These are phyloP conservation scores for Trichosporon coremiiforme DNA, from an alignment of 1,284 basidiomycete species.

Conservation along the genomic window DNA sequence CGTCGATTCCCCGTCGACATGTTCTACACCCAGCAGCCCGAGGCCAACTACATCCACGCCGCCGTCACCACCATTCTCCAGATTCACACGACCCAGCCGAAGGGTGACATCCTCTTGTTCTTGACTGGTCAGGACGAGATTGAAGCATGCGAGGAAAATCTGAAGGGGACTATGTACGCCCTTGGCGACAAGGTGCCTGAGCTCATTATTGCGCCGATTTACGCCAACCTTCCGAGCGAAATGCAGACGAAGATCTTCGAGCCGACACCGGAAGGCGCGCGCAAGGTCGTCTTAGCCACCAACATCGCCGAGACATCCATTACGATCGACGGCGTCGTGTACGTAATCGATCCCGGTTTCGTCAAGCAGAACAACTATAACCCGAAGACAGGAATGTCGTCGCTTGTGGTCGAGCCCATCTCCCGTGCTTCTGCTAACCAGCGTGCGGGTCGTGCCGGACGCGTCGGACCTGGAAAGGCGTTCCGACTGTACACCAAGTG, in stretches of 20 bases:
- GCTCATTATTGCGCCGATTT: constrained; percentile 94
- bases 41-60: constrained; percentile 97
- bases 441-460: constrained; percentile 92
- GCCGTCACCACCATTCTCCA: constrained; percentile 99
- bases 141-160: constrained; percentile 91
- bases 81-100: constrained; percentile 97
- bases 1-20: constrained; percentile 98
- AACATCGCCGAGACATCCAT: constrained; percentile 99
- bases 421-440: constrained; percentile 97
- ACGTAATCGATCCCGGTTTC: constrained; percentile 96
- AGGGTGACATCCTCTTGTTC: constrained; percentile 98
- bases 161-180: constrained; percentile 91
- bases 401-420: constrained; percentile 88
- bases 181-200: constrained; percentile 95
- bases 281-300: constrained; percentile 96
- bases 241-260: constrained; percentile 99
- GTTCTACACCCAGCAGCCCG: constrained; percentile 95
- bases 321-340: constrained; percentile 96
- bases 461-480: constrained; percentile 97
- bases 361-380: constrained; percentile 98
- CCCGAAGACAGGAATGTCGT: constrained; percentile 94
- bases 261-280: constrained; percentile 93
- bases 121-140: constrained; percentile 99
- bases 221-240: constrained; percentile 95
- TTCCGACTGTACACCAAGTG: constrained; percentile 77